Percentiles rank a stretch among this genome's conserved stretches.
phyloP scores from a whole-genome alignment of 2,329 filamentous ascomycete genomes.

The Exophiala dermatitidis region DNA sequence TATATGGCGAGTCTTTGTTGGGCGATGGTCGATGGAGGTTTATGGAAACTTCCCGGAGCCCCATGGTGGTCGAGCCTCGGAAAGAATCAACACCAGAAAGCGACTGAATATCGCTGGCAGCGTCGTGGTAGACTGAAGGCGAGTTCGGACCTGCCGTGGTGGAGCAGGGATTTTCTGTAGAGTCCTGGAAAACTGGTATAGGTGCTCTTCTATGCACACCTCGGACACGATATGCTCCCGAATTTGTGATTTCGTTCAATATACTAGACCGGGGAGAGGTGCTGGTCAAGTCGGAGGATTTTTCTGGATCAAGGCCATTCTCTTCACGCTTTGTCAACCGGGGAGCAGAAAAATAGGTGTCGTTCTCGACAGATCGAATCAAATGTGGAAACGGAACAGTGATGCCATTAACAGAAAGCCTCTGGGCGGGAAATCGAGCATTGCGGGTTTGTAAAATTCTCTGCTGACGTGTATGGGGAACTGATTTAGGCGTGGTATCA shows the following conservation, averaged over 20 bases:
- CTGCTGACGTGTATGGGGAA: constrained; percentile 22
- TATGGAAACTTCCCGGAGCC: constrained; percentile 27
- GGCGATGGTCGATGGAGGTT: constrained; percentile 25
- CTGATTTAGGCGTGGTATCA: constrained; percentile 15
- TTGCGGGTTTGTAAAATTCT: constrained; percentile 23
- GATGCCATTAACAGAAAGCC: constrained; percentile 22
- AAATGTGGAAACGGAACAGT: constrained; percentile 18
- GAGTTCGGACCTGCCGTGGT: constrained; percentile 1
- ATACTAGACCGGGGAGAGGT: constrained; percentile 14
- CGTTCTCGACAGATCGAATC: constrained; percentile 16
- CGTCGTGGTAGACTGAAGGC: constrained; percentile 20
- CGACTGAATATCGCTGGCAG: constrained; percentile 16
- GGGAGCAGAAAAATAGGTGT: constrained; percentile 8
- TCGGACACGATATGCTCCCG: constrained; percentile 8
- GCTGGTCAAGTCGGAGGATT: constrained; percentile 5
- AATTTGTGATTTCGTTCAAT: constrained; percentile 24
- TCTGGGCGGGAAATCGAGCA: constrained; percentile 24
- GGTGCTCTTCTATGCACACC: constrained; percentile 11
- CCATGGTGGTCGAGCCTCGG: constrained; percentile 19
- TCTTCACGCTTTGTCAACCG: constrained; percentile 17
- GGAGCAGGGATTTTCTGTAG: constrained; percentile 4
- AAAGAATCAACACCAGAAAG: constrained; percentile 15
- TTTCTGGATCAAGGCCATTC: constrained; percentile 4
- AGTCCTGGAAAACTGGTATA: constrained; percentile 24
- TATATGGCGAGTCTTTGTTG: constrained; percentile 24